These are phyloP conservation scores for Boletus vermiculosoides DNA, from an alignment of 768 basidiomycete species.

Conservation along the genomic window DNA sequence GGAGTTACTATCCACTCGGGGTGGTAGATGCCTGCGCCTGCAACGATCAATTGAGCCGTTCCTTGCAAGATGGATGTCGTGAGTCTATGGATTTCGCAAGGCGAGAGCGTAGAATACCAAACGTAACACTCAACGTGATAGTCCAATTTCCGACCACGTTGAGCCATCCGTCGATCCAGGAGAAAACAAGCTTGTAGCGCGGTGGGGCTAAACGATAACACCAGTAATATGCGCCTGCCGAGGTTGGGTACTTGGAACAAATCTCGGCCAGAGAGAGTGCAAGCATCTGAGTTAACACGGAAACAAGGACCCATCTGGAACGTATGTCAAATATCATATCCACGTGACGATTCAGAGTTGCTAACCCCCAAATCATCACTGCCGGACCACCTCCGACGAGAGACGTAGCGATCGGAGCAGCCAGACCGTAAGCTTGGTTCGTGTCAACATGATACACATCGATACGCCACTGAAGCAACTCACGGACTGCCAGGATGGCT, in stretches of 20 bases:
- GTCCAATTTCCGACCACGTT: constrained; percentile 71
- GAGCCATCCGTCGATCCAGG: constrained; percentile 71
- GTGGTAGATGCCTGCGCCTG: constrained; percentile 56
- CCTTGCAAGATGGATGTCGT: constrained; percentile 34
- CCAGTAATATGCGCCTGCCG: constrained; percentile 67
- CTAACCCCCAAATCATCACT: constrained; percentile 58
- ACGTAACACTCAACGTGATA: constrained; percentile 62
- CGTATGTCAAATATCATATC: neutral
- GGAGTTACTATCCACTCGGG: constrained; percentile 56
- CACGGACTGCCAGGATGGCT: constrained; percentile 66
- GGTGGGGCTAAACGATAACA: constrained; percentile 59
- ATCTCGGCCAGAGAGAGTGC: constrained; percentile 58
- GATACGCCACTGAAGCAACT: constrained; percentile 24
- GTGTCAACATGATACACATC: constrained; percentile 1
- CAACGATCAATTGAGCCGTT: constrained; percentile 58
- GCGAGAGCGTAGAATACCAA: constrained; percentile 35
- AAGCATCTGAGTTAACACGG: constrained; percentile 45
- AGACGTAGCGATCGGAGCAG: constrained; percentile 55
- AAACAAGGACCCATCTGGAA: constrained; percentile 51
- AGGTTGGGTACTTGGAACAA: constrained; percentile 59
- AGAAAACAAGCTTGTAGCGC: constrained; percentile 47
- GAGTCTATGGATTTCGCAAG: neutral
- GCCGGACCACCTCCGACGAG: constrained; percentile 54
- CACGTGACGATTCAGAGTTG: neutral
- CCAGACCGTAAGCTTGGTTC: constrained; percentile 50